Conservation (phyloP, 2,329 filamentous ascomycete species). For the Juglanconis sp. region DNA sequence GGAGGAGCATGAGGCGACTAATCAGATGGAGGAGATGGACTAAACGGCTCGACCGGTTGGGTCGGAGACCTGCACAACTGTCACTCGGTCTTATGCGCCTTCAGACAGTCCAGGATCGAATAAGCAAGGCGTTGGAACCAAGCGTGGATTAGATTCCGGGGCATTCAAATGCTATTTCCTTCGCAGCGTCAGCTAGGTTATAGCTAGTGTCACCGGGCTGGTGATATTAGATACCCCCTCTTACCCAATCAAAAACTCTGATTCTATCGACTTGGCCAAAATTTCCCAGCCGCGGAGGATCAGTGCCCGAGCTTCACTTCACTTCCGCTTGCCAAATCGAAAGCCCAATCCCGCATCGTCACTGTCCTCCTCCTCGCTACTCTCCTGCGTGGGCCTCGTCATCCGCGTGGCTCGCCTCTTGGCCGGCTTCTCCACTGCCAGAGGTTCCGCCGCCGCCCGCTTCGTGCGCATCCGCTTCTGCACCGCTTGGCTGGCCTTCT, state of each 20-base stretch:
- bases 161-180: not conserved
- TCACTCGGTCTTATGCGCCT: too few species aligned
- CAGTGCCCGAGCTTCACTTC: not conserved
- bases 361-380: conserved; percentile 29
- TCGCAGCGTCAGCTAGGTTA: not conserved
- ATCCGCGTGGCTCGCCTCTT: conserved; percentile 30
- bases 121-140: not conserved
- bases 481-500: conserved; percentile 24
- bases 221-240: conserved; percentile 1
- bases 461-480: conserved; percentile 27
- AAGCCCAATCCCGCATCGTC: conserved; percentile 50
- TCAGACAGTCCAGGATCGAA: not conserved
- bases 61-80: too few species aligned
- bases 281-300: not conserved
- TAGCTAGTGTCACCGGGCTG: not conserved
- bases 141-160: not conserved
- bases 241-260: not conserved
- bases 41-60: conserved; percentile 23
- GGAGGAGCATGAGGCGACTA: conserved; percentile 44
- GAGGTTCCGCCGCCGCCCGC: conserved; percentile 31
- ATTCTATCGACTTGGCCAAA: not conserved
- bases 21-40: conserved; percentile 61
- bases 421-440: conserved; percentile 32
- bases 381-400: conserved; percentile 23
- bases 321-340: conserved; percentile 51